phyloP scores from a whole-genome alignment of 371 early-diverging fungal species.

The Mortierella sp. region DNA sequence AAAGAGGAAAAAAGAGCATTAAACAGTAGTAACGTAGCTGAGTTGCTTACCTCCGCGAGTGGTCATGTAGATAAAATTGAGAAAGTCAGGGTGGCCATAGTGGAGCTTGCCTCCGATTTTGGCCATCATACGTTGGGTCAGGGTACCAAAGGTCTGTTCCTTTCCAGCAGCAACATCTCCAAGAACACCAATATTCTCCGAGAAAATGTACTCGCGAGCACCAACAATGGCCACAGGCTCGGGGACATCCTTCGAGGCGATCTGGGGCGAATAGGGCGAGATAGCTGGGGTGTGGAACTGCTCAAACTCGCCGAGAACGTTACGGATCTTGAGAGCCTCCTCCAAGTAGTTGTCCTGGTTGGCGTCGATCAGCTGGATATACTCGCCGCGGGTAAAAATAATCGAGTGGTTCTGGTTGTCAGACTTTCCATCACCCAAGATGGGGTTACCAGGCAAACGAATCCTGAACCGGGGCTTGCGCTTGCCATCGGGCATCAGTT shows the following conservation, averaged over 20 bases:
- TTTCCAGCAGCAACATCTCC: constrained; percentile 95
- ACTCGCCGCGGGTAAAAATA: constrained; percentile 90
- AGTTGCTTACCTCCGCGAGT: constrained; percentile 79
- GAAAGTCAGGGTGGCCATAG: constrained; percentile 95
- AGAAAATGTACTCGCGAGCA: constrained; percentile 92
- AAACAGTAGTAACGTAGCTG: neutral
- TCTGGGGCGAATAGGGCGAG: constrained; percentile 78
- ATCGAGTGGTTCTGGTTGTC: constrained; percentile 93
- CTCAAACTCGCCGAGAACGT: constrained; percentile 91
- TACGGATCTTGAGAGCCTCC: constrained; percentile 91
- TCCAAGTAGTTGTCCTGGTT: constrained; percentile 95
- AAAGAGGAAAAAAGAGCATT: neutral
- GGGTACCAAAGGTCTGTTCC: constrained; percentile 91
- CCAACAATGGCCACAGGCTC: constrained; percentile 93
- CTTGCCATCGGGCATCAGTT: constrained; percentile 72
- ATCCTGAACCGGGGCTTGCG: constrained; percentile 83
- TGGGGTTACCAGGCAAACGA: constrained; percentile 89
- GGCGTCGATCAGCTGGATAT: constrained; percentile 89
- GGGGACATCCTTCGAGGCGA: constrained; percentile 58
- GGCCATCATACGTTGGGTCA: constrained; percentile 91
- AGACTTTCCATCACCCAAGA: constrained; percentile 92
- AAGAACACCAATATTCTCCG: constrained; percentile 89
- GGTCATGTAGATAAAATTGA: constrained; percentile 91
- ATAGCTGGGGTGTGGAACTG: constrained; percentile 73
- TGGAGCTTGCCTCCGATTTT: constrained; percentile 88